phyloP scores from a whole-genome alignment of 2,329 filamentous ascomycete species.

The Ophiognomonia clavigignenti-juglandacearum region DNA sequence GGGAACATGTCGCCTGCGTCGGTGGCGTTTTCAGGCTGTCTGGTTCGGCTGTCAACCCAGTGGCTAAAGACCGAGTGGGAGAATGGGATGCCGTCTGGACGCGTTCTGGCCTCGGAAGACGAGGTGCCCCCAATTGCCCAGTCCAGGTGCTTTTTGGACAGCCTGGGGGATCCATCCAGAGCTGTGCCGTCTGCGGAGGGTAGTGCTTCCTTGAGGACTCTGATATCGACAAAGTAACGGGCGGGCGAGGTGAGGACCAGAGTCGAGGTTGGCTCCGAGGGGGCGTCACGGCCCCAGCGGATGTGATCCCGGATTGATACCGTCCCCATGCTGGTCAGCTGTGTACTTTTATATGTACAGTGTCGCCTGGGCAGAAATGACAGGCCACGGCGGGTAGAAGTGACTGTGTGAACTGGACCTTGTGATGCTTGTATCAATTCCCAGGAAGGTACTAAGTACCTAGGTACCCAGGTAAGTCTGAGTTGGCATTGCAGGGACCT shows the following conservation, averaged over 20 bases:
- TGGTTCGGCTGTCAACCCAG: conserved; percentile 52
- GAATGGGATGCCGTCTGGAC: conserved; percentile 22
- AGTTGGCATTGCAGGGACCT: too few species aligned
- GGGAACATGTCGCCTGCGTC: conserved; percentile 56
- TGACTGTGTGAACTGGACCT: too few species aligned
- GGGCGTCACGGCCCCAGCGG: conserved; percentile 46
- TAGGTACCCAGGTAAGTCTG: too few species aligned
- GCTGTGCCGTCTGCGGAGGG: background rate
- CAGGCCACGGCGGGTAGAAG: too few species aligned
- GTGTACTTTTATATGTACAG: background rate
- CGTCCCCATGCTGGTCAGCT: conserved; percentile 31
- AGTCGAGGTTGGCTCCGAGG: conserved; percentile 59
- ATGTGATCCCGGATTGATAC: conserved; percentile 58
- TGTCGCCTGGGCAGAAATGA: background rate
- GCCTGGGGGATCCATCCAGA: background rate
- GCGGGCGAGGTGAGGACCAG: conserved; percentile 58
- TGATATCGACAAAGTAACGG: conserved; percentile 57
- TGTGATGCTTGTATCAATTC: too few species aligned
- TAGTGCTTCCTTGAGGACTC: conserved; percentile 33
- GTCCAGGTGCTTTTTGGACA: conserved; percentile 40
- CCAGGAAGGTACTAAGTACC: too few species aligned
- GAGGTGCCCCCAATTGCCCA: conserved; percentile 62
- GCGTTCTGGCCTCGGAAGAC: conserved; percentile 26
- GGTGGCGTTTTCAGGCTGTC: conserved; percentile 29
- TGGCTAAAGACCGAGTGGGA: conserved; percentile 48